phyloP scores from a whole-genome alignment of 192 early-diverging fungal species.

The Linnemannia hyalina region DNA sequence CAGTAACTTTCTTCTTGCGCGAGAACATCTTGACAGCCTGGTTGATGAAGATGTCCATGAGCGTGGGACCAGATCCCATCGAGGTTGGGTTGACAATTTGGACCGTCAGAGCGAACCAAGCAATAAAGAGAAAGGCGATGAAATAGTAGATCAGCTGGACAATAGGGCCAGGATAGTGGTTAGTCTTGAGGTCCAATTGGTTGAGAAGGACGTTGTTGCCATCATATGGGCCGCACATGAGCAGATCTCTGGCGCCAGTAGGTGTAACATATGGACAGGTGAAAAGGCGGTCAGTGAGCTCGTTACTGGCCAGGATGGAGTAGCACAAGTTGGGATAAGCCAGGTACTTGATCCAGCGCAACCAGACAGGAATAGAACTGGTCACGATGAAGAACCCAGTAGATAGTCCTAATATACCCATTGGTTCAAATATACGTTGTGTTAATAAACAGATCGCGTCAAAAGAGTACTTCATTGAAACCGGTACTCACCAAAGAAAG shows the following conservation, averaged over 20 bases:
- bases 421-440: not conserved
- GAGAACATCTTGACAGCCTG: constrained; percentile 15
- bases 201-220: constrained; percentile 27
- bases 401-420: constrained; percentile 23
- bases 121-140: constrained; percentile 37
- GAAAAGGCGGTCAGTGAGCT: constrained; percentile 38
- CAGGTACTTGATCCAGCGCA: constrained; percentile 48
- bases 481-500: constrained; percentile 38
- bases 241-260: constrained; percentile 30
- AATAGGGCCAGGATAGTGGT: constrained; percentile 38
- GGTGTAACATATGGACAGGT: constrained; percentile 17
- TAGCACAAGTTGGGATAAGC: constrained; percentile 43
- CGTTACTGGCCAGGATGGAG: constrained; percentile 47
- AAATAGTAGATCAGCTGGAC: constrained; percentile 27
- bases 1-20: constrained; percentile 8
- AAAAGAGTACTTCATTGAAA: not conserved
- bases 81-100: constrained; percentile 45
- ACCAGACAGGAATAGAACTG: constrained; percentile 46
- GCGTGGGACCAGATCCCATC: constrained; percentile 47
- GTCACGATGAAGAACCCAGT: constrained; percentile 52
- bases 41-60: constrained; percentile 44
- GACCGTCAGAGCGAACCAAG: constrained; percentile 35
- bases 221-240: constrained; percentile 31
- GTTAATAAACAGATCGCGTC: not conserved
- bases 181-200: constrained; percentile 27